A percentile compares a stretch with the other conserved stretches of the same genome.
phyloP scores from a whole-genome alignment of 2,329 filamentous ascomycete species.

The Orbilia quercus region DNA sequence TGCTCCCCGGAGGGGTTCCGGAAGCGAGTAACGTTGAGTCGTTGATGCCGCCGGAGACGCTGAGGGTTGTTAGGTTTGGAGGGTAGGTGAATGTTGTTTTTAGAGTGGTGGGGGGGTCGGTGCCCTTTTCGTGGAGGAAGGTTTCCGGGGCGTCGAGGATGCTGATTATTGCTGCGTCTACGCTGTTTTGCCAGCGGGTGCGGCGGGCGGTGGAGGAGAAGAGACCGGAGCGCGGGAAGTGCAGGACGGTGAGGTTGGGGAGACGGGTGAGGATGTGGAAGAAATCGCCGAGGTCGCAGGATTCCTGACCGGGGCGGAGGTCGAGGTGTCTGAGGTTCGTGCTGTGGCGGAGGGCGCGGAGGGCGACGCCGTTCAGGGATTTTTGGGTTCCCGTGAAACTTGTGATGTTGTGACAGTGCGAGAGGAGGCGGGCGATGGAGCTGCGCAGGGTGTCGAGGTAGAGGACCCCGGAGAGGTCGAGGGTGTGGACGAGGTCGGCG shows the following conservation, averaged over 20 bases:
- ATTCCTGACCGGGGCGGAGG: conserved; percentile 58
- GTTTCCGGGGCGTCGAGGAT: background rate
- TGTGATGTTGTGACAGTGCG: conserved; percentile 56
- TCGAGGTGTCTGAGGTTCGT: conserved; percentile 56
- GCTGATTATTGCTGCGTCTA: conserved; percentile 52
- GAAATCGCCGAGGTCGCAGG: conserved; percentile 57
- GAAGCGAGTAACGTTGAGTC: conserved; percentile 58
- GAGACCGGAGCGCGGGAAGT: conserved; percentile 57
- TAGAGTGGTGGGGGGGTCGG: conserved; percentile 34
- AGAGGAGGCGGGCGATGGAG: conserved; percentile 58
- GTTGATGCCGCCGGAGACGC: conserved; percentile 57
- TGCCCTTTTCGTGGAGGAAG: conserved; percentile 9
- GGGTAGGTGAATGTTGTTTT: conserved; percentile 56
- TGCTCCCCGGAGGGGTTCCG: conserved; percentile 54
- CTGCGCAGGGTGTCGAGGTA: conserved; percentile 58
- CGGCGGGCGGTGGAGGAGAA: conserved; percentile 23
- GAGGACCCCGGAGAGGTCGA: conserved; percentile 58
- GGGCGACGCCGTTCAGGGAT: conserved; percentile 45
- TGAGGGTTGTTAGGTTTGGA: conserved; percentile 56
- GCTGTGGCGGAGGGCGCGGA: conserved; percentile 46
- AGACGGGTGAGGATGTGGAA: conserved; percentile 58
- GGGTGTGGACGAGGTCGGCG: conserved; percentile 53
- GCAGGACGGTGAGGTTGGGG: conserved; percentile 57
- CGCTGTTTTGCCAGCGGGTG: conserved; percentile 21
- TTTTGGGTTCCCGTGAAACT: conserved; percentile 35